Evolutionary conservation across 805 yeast genomes (phyloP), one percentile per base, ranked within the genome.

Genomic region (Starmerella etchellsii): DNA sequence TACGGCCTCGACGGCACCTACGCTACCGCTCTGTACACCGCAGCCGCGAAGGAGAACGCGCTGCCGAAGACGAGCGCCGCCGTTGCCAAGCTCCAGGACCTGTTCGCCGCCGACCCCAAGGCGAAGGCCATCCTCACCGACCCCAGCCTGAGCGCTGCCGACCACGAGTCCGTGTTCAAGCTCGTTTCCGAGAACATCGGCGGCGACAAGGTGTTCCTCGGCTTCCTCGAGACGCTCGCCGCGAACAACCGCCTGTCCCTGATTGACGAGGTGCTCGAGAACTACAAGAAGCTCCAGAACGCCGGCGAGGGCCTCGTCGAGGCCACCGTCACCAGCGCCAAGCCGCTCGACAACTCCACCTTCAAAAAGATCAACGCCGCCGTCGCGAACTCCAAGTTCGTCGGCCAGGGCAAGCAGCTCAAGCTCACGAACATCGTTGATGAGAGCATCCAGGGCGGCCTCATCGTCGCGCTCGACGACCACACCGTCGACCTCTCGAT

Each of bases 1-100:
- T 88, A 74, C 58, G 97, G 97, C 50, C 68, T 88, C 54, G 96
- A 87, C 54, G 98, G 97, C 60, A 85, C 97, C 51, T 88, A 88
- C 65, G 98, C 97, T 54, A 73, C 84, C 43, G 95, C 98, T 37
- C 73, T 91, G 48, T 88, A 78, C 75, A 70, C 87, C 41, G 96
- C 97, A 19, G 79, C 97, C 42, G 79, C 79, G 52, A 79, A 82
- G 70, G 76, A 75, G 54, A 73, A 93, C 27, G 69, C 83, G 9
- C 67, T 85, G 54, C 88, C 78, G 51, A 65, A 76, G 48, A 78
- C 87, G 42, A 70, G 71, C 54, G 68, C 69, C 57, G 74, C 87
- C 31, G 74, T 91, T 56, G 62, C 62, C 52, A 64, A 73, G 50
- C 63, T 91, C 54, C 60, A 68, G 56, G 58, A 67, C 31, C 65